A percentile compares a stretch with the other conserved stretches of the same genome.
Evolutionary conservation across 495 filamentous ascomycete genomes (phyloP).

Genomic region (Podospora pseudopauciseta): DNA sequence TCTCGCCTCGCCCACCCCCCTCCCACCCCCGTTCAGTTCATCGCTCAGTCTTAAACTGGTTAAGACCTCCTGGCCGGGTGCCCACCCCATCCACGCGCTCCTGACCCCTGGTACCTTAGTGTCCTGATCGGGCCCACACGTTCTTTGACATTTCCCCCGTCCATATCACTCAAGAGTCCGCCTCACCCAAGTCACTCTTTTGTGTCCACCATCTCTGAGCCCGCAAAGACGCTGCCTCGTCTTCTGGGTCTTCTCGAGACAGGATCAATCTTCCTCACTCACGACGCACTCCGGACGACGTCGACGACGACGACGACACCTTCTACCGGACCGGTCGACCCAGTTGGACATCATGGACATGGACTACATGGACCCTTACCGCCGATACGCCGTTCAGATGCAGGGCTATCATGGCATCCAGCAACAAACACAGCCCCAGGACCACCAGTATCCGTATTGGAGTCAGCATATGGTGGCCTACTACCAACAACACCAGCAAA

Average conservation of each 20-base stretch:
- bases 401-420: slow-evolving; percentile 20
- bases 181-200: slow-evolving; percentile 46
- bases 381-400: slow-evolving; percentile 22
- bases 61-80: slow-evolving; percentile 23
- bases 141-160: slow-evolving; percentile 28
- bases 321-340: background rate
- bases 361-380: slow-evolving; percentile 32
- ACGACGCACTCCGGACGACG: background rate
- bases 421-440: slow-evolving; percentile 23
- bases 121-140: slow-evolving; percentile 30
- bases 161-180: slow-evolving; percentile 18
- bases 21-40: slow-evolving; percentile 10
- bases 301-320: background rate
- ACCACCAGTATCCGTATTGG: slow-evolving; percentile 27
- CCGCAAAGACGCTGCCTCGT: slow-evolving; percentile 1
- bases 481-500: slow-evolving; percentile 32
- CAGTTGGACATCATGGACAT: slow-evolving; percentile 24
- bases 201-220: slow-evolving; percentile 13
- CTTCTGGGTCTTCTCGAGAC: background rate
- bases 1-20: slow-evolving; percentile 1
- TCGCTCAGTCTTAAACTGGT: slow-evolving; percentile 32
- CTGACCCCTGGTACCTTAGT: slow-evolving; percentile 14
- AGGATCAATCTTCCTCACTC: background rate
- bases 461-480: slow-evolving; percentile 30
- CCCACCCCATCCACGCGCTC: slow-evolving; percentile 22